Base-by-base conservation (phyloP, 2,329 filamentous ascomycete species). In the Aspergillus puulaauensis region DNA sequence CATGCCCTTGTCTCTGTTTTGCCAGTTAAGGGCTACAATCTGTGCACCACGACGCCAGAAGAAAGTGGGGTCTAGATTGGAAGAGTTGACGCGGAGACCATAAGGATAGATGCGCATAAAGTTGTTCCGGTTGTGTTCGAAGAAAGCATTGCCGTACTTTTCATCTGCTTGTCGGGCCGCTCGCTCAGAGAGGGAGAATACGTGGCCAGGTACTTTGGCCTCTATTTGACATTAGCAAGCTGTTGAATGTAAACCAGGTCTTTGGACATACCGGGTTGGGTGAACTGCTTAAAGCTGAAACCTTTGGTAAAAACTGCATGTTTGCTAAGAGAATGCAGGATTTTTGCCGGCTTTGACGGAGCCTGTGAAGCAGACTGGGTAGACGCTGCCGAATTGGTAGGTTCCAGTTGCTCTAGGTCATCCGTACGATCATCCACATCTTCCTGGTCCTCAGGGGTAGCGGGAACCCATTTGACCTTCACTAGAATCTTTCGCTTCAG, bases 21-120 rank as follows among this genome's bases (percentile, higher is more conserved):
- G 93, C 91, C 93, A 98, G 76, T 97, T 97, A 60, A 98, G 79
- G 0, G 93, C 93, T 1, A 96, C 91, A 65, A 97, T 88, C 74
- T 97, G 93, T 3, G 96, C 88, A 14, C 93, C 93, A 63, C 90
- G 88, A 33, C 91, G 84, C 93, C 93, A 97, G 74, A 93, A 95
- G 3, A 88, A 82, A 1, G 86, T 84, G 4, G 93, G 92, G 65
- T 96, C 91, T 12, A 96, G 80, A 70, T 97, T 98, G 1, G 90
- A 95, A 0, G 91, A 96, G 59, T 85, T 83, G 52, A 97, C 86
- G 6, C 93, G 86, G 57, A 92, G 81, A 1, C 90, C 91, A 37
- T 90, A 91, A 0, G 93, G 93, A 67, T 96, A 97, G 0, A 91
- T 89, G 17, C 93, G 86, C 90, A 97, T 92, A 66, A 97, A 79